phyloP scores from a whole-genome alignment of 192 early-diverging fungal species.

The Geranomyces variabilis region DNA sequence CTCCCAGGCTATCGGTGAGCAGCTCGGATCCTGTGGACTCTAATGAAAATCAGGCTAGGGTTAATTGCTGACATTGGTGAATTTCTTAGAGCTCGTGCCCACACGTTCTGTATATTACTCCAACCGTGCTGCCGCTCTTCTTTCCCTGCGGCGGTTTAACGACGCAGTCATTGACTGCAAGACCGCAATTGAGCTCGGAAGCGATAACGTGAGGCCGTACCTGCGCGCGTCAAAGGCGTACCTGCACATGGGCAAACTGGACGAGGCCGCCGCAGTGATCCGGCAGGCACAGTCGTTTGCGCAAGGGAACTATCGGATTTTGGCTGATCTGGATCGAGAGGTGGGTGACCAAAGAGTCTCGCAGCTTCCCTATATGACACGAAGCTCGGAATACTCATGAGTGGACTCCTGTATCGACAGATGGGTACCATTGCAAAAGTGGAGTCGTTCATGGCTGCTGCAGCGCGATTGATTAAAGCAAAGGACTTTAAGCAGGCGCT shows the following conservation, averaged over 20 bases:
- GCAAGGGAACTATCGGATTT: slow-evolving; percentile 1
- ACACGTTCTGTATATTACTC: slow-evolving; percentile 66
- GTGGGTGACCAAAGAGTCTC: not conserved
- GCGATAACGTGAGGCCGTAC: slow-evolving; percentile 64
- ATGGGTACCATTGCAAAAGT: slow-evolving; percentile 23
- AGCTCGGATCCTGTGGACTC: not conserved
- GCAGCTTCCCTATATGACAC: too few relatives aligned
- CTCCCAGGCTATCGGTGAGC: slow-evolving; percentile 69
- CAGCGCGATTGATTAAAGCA: slow-evolving; percentile 6
- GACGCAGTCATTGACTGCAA: slow-evolving; percentile 69
- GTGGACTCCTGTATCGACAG: slow-evolving; percentile 12
- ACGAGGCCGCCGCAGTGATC: slow-evolving; percentile 51
- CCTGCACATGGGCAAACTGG: slow-evolving; percentile 68
- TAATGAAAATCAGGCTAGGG: too few relatives aligned
- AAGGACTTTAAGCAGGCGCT: slow-evolving; percentile 31
- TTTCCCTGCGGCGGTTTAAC: slow-evolving; percentile 66
- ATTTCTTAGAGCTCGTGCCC: slow-evolving; percentile 54
- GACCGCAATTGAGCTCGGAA: slow-evolving; percentile 61
- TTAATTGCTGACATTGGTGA: not conserved
- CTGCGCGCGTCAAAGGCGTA: slow-evolving; percentile 74
- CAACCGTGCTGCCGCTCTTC: slow-evolving; percentile 80
- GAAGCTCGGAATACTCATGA: too few relatives aligned
- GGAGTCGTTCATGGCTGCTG: slow-evolving; percentile 24
- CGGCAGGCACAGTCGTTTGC: slow-evolving; percentile 36
- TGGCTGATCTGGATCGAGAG: slow-evolving; percentile 14